These are phyloP conservation scores for Neurospora terricola DNA, from an alignment of 495 filamentous ascomycete species.

Conservation along the genomic window DNA sequence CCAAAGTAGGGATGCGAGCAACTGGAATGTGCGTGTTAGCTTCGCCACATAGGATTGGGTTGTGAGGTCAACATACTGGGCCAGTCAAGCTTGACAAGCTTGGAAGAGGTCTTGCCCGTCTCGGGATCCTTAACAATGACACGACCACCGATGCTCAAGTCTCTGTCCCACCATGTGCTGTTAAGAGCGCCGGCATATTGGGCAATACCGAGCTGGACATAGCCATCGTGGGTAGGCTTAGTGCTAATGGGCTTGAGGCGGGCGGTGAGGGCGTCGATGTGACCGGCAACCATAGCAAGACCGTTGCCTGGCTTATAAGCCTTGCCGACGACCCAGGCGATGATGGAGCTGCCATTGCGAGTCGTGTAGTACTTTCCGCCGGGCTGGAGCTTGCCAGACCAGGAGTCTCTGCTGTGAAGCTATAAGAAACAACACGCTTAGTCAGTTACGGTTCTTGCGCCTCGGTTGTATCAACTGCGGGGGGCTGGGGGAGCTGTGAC, in stretches of 20 bases:
- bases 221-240: constrained; percentile 70
- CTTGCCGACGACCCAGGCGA: constrained; percentile 78
- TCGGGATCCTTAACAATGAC: constrained; percentile 68
- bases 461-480: background rate
- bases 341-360: constrained; percentile 75
- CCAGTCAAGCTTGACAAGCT: constrained; percentile 85
- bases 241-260: constrained; percentile 83
- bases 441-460: background rate
- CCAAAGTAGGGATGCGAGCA: constrained; percentile 84
- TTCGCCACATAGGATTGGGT: background rate
- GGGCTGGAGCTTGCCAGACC: constrained; percentile 61
- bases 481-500: background rate
- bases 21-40: constrained; percentile 33
- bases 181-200: constrained; percentile 85
- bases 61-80: constrained; percentile 39
- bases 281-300: constrained; percentile 67
- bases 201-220: constrained; percentile 81
- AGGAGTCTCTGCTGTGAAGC: constrained; percentile 69
- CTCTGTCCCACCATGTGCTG: constrained; percentile 88
- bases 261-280: constrained; percentile 86
- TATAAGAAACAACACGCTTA: constrained; percentile 7
- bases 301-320: constrained; percentile 82
- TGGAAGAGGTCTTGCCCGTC: constrained; percentile 69
- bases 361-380: constrained; percentile 85
- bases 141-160: constrained; percentile 79